Evolutionary conservation across 352 stramenopile genomes (phyloP).

Genomic region (Globisporangium cederbergense): DNA sequence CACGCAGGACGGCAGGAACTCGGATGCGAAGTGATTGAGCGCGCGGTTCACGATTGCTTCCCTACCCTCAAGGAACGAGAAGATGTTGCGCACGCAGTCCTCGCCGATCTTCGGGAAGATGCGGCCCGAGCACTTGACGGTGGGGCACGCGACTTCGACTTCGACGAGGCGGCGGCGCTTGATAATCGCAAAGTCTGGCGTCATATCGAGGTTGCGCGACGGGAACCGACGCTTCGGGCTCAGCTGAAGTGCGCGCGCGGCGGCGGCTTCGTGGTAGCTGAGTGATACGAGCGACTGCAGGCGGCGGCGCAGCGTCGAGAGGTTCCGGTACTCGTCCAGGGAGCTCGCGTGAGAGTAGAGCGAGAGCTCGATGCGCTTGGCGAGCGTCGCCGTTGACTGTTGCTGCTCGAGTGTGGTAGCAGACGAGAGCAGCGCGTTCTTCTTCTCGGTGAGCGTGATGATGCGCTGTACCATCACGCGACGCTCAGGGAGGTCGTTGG

Average conservation of each 20-base stretch:
- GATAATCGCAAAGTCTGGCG: slow-evolving; percentile 20
- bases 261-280: slow-evolving; percentile 59
- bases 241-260: slow-evolving; percentile 15
- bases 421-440: slow-evolving; percentile 10
- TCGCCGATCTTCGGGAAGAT: slow-evolving; percentile 35
- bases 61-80: slow-evolving; percentile 59
- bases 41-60: slow-evolving; percentile 43
- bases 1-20: slow-evolving; percentile 54
- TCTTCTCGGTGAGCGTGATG: slow-evolving; percentile 48
- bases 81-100: slow-evolving; percentile 50
- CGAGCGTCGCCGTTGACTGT: slow-evolving; percentile 28
- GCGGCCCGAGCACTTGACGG: slow-evolving; percentile 7
- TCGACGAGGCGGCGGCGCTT: slow-evolving; percentile 40
- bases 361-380: slow-evolving; percentile 72
- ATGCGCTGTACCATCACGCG: slow-evolving; percentile 73
- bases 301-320: slow-evolving; percentile 61
- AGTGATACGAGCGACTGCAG: slow-evolving; percentile 68
- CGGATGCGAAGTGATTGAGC: slow-evolving; percentile 48
- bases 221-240: slow-evolving; percentile 28
- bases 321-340: slow-evolving; percentile 64
- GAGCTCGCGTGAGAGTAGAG: slow-evolving; percentile 68
- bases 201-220: slow-evolving; percentile 18
- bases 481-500: slow-evolving; percentile 52
- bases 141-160: slow-evolving; percentile 5
- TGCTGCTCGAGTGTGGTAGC: neutral